Evolutionary conservation across 1,284 basidiomycete species (phyloP).

Genomic region (Puccinia triticina): DNA sequence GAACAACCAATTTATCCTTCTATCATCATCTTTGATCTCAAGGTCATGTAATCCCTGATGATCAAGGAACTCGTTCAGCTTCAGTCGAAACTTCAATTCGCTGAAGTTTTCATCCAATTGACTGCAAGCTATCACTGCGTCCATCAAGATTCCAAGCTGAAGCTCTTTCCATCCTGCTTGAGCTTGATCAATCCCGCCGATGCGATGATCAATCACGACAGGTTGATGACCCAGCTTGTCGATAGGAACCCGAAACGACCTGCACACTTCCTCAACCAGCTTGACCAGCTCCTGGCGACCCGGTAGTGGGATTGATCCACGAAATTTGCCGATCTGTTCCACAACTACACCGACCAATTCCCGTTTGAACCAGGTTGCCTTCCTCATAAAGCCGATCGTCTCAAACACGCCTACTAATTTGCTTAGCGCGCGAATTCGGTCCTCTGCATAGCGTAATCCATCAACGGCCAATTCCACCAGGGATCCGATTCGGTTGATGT

Average conservation of each 20-base stretch:
- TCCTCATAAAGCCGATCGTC: slow-evolving; percentile 36
- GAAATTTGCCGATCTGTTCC: slow-evolving; percentile 19
- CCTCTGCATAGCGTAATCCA: neutral
- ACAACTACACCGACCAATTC: slow-evolving; percentile 37
- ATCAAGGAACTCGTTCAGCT: slow-evolving; percentile 25
- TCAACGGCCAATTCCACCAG: slow-evolving; percentile 27
- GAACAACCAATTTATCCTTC: slow-evolving; percentile 18
- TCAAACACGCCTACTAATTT: slow-evolving; percentile 25
- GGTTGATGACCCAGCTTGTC: neutral
- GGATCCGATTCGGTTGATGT: slow-evolving; percentile 32
- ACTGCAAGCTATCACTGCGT: slow-evolving; percentile 24
- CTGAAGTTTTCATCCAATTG: slow-evolving; percentile 9
- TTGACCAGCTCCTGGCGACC: slow-evolving; percentile 16
- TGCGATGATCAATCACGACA: slow-evolving; percentile 4
- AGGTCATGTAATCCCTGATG: neutral
- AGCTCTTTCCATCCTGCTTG: slow-evolving; percentile 24
- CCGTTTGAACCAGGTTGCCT: slow-evolving; percentile 45
- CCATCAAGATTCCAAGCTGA: slow-evolving; percentile 25
- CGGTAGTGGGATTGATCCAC: neutral
- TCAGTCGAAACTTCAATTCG: slow-evolving; percentile 30
- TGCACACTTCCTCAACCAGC: slow-evolving; percentile 28
- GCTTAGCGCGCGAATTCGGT: slow-evolving; percentile 35
- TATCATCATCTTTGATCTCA: slow-evolving; percentile 25
- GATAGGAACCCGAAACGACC: slow-evolving; percentile 14
- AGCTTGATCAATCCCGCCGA: neutral